Conservation (phyloP, 768 basidiomycete genomes). For the Macrolepiota albuminosa region DNA sequence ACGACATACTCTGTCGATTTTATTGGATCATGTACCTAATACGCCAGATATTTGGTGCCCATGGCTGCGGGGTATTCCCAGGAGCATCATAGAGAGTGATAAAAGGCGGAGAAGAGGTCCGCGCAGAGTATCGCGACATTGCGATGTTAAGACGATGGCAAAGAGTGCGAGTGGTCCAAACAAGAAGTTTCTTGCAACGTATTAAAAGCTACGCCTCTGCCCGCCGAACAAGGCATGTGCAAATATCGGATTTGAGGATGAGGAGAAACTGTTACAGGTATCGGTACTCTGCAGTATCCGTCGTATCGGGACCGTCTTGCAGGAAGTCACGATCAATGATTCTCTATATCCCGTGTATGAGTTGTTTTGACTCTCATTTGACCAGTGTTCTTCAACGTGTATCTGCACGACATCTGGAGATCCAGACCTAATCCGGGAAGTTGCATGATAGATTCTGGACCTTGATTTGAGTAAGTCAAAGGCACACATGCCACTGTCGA, state of each 20-base stretch:
- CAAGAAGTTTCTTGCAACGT: background rate
- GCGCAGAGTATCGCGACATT: slow-evolving; percentile 17
- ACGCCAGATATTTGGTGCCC: slow-evolving; percentile 75
- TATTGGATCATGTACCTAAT: slow-evolving; percentile 41
- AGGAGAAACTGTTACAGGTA: slow-evolving; percentile 1
- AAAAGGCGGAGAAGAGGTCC: slow-evolving; percentile 30
- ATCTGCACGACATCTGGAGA: background rate
- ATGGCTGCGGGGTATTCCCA: slow-evolving; percentile 57
- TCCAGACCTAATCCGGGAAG: background rate
- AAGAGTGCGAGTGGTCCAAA: background rate
- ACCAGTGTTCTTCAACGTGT: background rate
- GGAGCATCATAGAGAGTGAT: slow-evolving; percentile 68
- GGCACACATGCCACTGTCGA: background rate
- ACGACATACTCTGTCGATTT: background rate
- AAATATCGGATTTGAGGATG: background rate
- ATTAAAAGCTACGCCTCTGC: slow-evolving; percentile 4
- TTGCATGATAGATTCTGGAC: background rate
- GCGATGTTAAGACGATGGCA: background rate
- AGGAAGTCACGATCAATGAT: background rate
- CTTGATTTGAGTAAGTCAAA: background rate
- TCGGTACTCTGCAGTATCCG: background rate
- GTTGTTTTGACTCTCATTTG: background rate
- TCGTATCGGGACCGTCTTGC: slow-evolving; percentile 2
- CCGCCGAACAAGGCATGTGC: background rate
- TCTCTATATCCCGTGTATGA: background rate